phyloP scores from a whole-genome alignment of 768 basidiomycete species.

The Tubosaeta sp. region DNA sequence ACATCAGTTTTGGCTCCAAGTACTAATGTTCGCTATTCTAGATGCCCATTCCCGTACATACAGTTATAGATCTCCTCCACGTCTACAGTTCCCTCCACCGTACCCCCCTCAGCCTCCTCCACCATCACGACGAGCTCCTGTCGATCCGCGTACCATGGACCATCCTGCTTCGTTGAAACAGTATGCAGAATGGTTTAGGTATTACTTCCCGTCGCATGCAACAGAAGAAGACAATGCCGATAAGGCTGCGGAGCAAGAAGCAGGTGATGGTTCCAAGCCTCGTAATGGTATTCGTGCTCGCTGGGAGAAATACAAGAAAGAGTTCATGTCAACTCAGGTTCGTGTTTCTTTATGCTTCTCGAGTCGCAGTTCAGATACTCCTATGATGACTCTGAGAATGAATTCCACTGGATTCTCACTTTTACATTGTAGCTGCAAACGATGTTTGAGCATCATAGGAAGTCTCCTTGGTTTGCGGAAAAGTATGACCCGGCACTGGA shows the following conservation, averaged over 20 bases:
- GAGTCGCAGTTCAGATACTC: slow-evolving; percentile 10
- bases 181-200: slow-evolving; percentile 86
- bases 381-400: slow-evolving; percentile 2
- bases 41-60: slow-evolving; percentile 64
- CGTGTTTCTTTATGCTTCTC: slow-evolving; percentile 50
- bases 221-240: slow-evolving; percentile 79
- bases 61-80: slow-evolving; percentile 62
- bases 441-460: slow-evolving; percentile 92
- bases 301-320: slow-evolving; percentile 95
- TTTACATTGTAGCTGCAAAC: slow-evolving; percentile 77
- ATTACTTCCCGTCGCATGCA: slow-evolving; percentile 68
- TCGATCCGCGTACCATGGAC: slow-evolving; percentile 77
- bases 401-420: slow-evolving; percentile 25
- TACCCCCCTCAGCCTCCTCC: slow-evolving; percentile 41
- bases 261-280: slow-evolving; percentile 77
- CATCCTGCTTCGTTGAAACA: slow-evolving; percentile 80
- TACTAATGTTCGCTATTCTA: slow-evolving; percentile 25
- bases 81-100: slow-evolving; percentile 41
- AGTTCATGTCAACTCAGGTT: slow-evolving; percentile 84
- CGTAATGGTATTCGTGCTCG: slow-evolving; percentile 77
- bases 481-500: slow-evolving; percentile 84
- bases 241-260: slow-evolving; percentile 80
- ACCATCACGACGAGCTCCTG: slow-evolving; percentile 58
- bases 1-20: neutral
- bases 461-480: slow-evolving; percentile 96